Conservation (phyloP, 2,329 filamentous ascomycete genomes). For the Fusarium sp. region DNA sequence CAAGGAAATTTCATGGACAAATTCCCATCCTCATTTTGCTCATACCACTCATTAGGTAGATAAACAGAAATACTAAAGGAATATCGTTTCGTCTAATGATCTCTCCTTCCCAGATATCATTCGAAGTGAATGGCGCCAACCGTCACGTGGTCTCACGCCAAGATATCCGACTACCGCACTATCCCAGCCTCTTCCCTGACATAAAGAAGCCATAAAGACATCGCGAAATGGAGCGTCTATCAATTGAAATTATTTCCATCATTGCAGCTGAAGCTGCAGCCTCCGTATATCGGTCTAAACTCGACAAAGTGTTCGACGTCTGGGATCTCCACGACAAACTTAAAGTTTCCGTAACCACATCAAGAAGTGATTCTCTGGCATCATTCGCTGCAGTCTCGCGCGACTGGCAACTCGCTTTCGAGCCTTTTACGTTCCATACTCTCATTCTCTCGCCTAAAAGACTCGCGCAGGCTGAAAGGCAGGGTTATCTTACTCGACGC, state of each 20-base stretch:
- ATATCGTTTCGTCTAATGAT: too few relatives aligned
- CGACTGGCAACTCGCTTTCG: conserved; percentile 21
- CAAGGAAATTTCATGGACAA: too few relatives aligned
- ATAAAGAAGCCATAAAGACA: not conserved
- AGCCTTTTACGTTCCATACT: conserved; percentile 10
- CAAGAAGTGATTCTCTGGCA: conserved; percentile 6
- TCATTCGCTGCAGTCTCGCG: conserved; percentile 11
- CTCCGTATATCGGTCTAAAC: not conserved
- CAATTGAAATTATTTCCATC: conserved; percentile 14
- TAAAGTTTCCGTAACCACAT: not conserved
- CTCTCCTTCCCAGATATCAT: too few relatives aligned
- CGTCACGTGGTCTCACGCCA: conserved; percentile 10
- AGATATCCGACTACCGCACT: not conserved
- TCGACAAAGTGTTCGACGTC: conserved; percentile 7
- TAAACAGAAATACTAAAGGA: too few relatives aligned
- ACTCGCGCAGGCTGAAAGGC: conserved; percentile 5
- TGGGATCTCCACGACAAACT: conserved; percentile 15
- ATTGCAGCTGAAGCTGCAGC: conserved; percentile 5
- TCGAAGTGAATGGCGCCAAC: not conserved
- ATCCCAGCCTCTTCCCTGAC: not conserved
- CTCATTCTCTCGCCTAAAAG: conserved; percentile 10
- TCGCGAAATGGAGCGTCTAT: conserved; percentile 8
- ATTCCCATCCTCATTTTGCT: too few relatives aligned
- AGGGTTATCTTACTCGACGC: conserved; percentile 6
- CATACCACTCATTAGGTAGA: too few relatives aligned